phyloP scores from a whole-genome alignment of 495 filamentous ascomycete genomes.

The Aspergillus diversus region DNA sequence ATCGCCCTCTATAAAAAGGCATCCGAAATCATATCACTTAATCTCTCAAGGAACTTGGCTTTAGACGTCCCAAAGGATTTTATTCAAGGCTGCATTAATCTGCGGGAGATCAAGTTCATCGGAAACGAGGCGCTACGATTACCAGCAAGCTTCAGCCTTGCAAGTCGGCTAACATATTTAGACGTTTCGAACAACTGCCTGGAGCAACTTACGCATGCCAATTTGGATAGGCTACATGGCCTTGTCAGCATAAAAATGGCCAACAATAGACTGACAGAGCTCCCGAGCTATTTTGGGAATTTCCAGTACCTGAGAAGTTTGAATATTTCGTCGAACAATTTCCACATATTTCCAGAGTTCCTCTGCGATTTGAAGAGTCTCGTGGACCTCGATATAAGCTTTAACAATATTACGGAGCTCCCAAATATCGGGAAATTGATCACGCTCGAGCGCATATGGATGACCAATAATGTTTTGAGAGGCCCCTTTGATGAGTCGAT shows the following conservation, averaged over 20 bases:
- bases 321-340: slow-evolving; percentile 89
- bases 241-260: slow-evolving; percentile 89
- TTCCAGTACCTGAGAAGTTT: slow-evolving; percentile 78
- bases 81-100: slow-evolving; percentile 85
- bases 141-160: slow-evolving; percentile 83
- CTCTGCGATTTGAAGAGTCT: slow-evolving; percentile 80
- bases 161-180: slow-evolving; percentile 79
- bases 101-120: slow-evolving; percentile 93
- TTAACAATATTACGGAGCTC: slow-evolving; percentile 81
- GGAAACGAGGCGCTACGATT: slow-evolving; percentile 87
- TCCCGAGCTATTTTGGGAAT: slow-evolving; percentile 79
- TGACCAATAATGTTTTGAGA: slow-evolving; percentile 88
- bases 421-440: slow-evolving; percentile 78
- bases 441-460: slow-evolving; percentile 84
- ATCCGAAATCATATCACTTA: slow-evolving; percentile 90
- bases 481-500: slow-evolving; percentile 74
- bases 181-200: slow-evolving; percentile 95
- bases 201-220: slow-evolving; percentile 81
- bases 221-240: slow-evolving; percentile 69
- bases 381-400: slow-evolving; percentile 94
- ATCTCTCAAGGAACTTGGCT: slow-evolving; percentile 87
- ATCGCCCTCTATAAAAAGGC: slow-evolving; percentile 91
- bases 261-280: slow-evolving; percentile 79
- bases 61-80: slow-evolving; percentile 96
- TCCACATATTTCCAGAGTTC: slow-evolving; percentile 82